These are phyloP conservation scores for Lizonia empirigonia DNA, from an alignment of 2,329 filamentous ascomycete species.

Conservation along the genomic window DNA sequence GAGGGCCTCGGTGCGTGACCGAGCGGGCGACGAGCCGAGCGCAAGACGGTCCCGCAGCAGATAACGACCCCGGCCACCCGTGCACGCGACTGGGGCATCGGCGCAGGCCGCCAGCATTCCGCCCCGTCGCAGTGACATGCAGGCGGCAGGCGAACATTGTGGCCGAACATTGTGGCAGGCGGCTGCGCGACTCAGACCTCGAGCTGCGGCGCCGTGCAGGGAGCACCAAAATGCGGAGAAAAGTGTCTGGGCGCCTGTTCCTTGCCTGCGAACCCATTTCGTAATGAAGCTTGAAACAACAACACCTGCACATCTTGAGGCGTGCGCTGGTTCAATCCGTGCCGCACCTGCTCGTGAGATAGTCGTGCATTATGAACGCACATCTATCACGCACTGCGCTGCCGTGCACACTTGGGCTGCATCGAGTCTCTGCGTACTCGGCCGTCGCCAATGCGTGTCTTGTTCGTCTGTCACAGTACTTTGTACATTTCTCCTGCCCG, in stretches of 20 bases:
- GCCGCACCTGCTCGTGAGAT: neutral
- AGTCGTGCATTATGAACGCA: neutral
- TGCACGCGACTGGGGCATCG: neutral
- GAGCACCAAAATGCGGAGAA: constrained; percentile 9
- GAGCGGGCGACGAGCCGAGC: constrained; percentile 11
- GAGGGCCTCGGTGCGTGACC: constrained; percentile 5
- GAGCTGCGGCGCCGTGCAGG: constrained; percentile 1
- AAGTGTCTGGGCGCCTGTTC: neutral
- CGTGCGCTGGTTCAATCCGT: too few relatives aligned
- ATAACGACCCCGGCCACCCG: constrained; percentile 1
- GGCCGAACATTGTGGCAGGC: neutral
- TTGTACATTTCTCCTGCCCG: neutral
- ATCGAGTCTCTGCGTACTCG: neutral
- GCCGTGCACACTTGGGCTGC: neutral
- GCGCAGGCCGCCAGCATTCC: neutral
- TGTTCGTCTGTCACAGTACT: neutral
- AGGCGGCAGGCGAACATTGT: neutral
- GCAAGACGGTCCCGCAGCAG: too few relatives aligned
- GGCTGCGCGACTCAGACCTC: constrained; percentile 1
- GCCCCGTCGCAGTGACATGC: neutral
- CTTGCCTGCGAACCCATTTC: constrained; percentile 10
- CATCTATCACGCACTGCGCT: neutral
- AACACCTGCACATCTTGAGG: neutral
- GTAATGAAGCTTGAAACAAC: constrained; percentile 10
- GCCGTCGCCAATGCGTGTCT: neutral